These are phyloP conservation scores for Candida jianshihensis DNA, from an alignment of 805 yeast species.

Conservation along the genomic window DNA sequence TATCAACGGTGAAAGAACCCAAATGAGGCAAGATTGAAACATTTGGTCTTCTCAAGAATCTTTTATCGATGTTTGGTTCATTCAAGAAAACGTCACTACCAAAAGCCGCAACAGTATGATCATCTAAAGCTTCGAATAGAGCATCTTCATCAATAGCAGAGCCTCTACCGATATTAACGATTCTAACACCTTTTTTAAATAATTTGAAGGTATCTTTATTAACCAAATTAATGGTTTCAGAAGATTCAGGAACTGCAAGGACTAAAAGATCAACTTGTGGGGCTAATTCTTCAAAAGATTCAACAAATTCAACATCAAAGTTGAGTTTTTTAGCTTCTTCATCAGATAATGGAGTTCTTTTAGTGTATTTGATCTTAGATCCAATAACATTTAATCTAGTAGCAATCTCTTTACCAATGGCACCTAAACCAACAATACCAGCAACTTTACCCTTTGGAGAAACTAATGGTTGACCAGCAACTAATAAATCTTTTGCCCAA, in stretches of 20 bases:
- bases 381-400: slow-evolving; percentile 49
- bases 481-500: slow-evolving; percentile 34
- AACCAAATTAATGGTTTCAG: slow-evolving; percentile 49
- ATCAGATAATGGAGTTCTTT: slow-evolving; percentile 38
- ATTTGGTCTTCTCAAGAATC: slow-evolving; percentile 48
- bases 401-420: slow-evolving; percentile 64
- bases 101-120: slow-evolving; percentile 55
- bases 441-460: slow-evolving; percentile 54
- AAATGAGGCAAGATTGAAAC: slow-evolving; percentile 65
- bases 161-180: slow-evolving; percentile 77
- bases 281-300: slow-evolving; percentile 38
- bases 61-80: slow-evolving; percentile 51
- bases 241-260: slow-evolving; percentile 59
- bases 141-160: slow-evolving; percentile 61
- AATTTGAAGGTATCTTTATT: slow-evolving; percentile 38
- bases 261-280: slow-evolving; percentile 47
- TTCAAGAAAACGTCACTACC: slow-evolving; percentile 68
- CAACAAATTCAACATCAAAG: slow-evolving; percentile 37
- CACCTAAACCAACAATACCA: slow-evolving; percentile 68
- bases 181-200: slow-evolving; percentile 47
- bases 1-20: slow-evolving; percentile 58
- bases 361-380: slow-evolving; percentile 57
- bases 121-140: slow-evolving; percentile 48
- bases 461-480: slow-evolving; percentile 40
- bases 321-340: slow-evolving; percentile 33